Evolutionary conservation across 2,329 filamentous ascomycete species (phyloP).

Genomic region (Penicillium sp.): DNA sequence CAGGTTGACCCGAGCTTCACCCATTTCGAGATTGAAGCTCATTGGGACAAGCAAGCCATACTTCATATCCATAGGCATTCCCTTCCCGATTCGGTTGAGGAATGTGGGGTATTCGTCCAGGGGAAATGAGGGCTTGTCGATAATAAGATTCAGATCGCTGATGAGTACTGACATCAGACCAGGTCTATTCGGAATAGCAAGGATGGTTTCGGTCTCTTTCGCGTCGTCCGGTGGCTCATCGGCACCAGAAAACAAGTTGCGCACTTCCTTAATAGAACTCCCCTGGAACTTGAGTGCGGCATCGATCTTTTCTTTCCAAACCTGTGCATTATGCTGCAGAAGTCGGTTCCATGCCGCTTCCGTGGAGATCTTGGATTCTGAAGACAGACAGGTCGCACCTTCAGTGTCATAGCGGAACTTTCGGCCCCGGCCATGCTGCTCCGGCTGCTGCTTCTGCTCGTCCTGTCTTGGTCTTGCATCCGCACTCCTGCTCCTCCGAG

Average conservation of each 20-base stretch:
- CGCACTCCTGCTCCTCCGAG: conserved; percentile 53
- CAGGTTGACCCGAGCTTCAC: conserved; percentile 78
- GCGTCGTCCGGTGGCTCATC: conserved; percentile 77
- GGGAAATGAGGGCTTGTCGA: conserved; percentile 93
- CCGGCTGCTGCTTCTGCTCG: conserved; percentile 17
- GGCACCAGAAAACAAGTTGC: conserved; percentile 73
- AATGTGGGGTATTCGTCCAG: conserved; percentile 76
- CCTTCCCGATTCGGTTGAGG: conserved; percentile 86
- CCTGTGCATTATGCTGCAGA: conserved; percentile 75
- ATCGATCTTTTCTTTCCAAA: conserved; percentile 90
- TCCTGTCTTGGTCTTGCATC: conserved; percentile 44
- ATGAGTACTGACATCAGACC: conserved; percentile 75
- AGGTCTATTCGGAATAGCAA: conserved; percentile 79
- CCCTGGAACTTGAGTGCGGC: conserved; percentile 65
- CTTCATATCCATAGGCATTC: conserved; percentile 85
- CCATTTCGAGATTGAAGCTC: conserved; percentile 83
- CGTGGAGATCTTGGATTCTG: conserved; percentile 65
- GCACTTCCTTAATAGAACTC: conserved; percentile 70
- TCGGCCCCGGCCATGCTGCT: conserved; percentile 33
- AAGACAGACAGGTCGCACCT: conserved; percentile 66
- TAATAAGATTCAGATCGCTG: conserved; percentile 74
- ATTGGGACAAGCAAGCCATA: conserved; percentile 88
- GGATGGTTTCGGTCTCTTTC: conserved; percentile 76
- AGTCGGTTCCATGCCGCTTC: conserved; percentile 72
- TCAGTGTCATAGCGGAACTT: conserved; percentile 71